Percentiles rank a stretch among this genome's conserved stretches.
These are phyloP conservation scores for Clohesyomyces aquaticus DNA, from an alignment of 495 filamentous ascomycete genomes.

Conservation along the genomic window DNA sequence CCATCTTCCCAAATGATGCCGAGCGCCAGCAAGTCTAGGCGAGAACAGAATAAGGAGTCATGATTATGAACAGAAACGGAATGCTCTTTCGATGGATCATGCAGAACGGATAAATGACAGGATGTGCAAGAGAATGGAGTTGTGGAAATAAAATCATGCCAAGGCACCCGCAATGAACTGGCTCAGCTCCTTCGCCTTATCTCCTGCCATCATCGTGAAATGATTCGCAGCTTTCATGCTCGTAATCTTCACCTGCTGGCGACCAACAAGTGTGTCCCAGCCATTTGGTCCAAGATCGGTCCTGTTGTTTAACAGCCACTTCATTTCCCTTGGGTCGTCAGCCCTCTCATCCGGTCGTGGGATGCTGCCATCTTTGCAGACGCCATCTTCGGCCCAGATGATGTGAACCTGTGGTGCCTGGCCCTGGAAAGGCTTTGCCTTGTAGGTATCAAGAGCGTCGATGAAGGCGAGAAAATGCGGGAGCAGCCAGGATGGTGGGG, in stretches of 20 bases:
- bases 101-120: too few species aligned
- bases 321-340: slow-evolving; percentile 71
- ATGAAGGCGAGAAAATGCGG: slow-evolving; percentile 48
- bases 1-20: slow-evolving; percentile 27
- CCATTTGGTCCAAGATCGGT: slow-evolving; percentile 75
- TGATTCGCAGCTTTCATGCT: slow-evolving; percentile 47
- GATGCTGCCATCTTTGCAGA: slow-evolving; percentile 68
- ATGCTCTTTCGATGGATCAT: too few species aligned
- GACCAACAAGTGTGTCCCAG: slow-evolving; percentile 72
- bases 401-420: slow-evolving; percentile 65
- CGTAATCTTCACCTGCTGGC: slow-evolving; percentile 40
- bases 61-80: background rate
- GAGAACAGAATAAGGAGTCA: background rate
- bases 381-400: slow-evolving; percentile 81
- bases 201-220: slow-evolving; percentile 46
- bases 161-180: slow-evolving; percentile 23
- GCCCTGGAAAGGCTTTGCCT: slow-evolving; percentile 54
- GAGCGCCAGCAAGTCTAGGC: slow-evolving; percentile 6
- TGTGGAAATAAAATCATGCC: slow-evolving; percentile 7
- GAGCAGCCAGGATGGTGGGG: slow-evolving; percentile 45
- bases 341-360: slow-evolving; percentile 53
- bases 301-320: slow-evolving; percentile 75
- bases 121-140: background rate
- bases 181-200: slow-evolving; percentile 23
- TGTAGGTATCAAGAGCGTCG: slow-evolving; percentile 55